Conservation (phyloP, 2,329 filamentous ascomycete genomes). For the Scolecobasidium constrictum region DNA sequence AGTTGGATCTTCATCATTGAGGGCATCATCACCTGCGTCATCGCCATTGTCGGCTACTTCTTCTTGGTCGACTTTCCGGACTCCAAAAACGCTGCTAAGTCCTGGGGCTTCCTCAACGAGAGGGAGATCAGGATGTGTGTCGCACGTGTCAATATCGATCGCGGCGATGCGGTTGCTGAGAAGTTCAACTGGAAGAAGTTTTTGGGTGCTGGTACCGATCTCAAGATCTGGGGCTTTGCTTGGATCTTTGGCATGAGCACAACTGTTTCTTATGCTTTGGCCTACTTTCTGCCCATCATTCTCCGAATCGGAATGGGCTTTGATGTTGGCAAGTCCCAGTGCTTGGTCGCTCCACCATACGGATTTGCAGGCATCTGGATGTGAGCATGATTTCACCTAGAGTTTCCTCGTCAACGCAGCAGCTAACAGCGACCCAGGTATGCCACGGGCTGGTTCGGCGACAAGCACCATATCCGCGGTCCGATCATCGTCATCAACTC, state of each 20-base stretch:
- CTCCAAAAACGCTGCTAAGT: slow-evolving; percentile 29
- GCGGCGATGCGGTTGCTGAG: slow-evolving; percentile 40
- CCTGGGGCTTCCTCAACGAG: slow-evolving; percentile 33
- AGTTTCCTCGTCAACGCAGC: not conserved
- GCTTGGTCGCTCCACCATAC: slow-evolving; percentile 61
- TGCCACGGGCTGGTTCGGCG: slow-evolving; percentile 49
- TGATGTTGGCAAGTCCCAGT: slow-evolving; percentile 52
- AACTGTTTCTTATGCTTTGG: slow-evolving; percentile 63
- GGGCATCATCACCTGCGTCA: slow-evolving; percentile 41
- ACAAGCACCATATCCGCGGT: slow-evolving; percentile 55
- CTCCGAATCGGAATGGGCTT: slow-evolving; percentile 54
- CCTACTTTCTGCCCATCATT: slow-evolving; percentile 72
- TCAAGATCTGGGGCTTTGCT: slow-evolving; percentile 46
- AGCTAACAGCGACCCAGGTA: not conserved
- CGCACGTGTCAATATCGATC: slow-evolving; percentile 40
- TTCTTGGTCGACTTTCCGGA: slow-evolving; percentile 38
- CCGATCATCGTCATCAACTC: slow-evolving; percentile 57
- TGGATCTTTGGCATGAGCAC: slow-evolving; percentile 52
- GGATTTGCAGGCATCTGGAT: slow-evolving; percentile 54
- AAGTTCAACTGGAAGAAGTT: slow-evolving; percentile 38
- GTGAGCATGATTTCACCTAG: slow-evolving; percentile 25
- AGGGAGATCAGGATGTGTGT: slow-evolving; percentile 39
- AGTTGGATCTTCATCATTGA: slow-evolving; percentile 40
- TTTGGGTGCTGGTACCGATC: slow-evolving; percentile 35
- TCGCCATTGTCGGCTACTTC: slow-evolving; percentile 30